Conservation (phyloP, 129 eudicot genomes). For the Artemisia annua region DNA sequence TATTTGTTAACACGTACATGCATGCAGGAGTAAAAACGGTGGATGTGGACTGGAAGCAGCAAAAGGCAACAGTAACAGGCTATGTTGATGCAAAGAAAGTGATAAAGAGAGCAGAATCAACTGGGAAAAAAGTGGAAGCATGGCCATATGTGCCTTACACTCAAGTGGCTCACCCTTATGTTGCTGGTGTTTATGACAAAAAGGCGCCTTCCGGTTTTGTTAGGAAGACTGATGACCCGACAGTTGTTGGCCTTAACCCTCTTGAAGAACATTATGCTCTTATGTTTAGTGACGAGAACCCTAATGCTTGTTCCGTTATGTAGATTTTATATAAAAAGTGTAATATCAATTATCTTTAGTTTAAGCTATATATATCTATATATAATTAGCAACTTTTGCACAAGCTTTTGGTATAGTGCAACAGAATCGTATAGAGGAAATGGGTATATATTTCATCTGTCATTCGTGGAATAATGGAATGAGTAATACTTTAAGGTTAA, state of each 20-base stretch:
- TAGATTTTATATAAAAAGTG: slow-evolving; percentile 9
- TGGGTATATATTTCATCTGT: too few relatives aligned
- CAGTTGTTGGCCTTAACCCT: slow-evolving; percentile 48
- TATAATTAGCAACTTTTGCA: too few relatives aligned
- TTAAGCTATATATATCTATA: too few relatives aligned
- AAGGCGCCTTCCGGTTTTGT: slow-evolving; percentile 72
- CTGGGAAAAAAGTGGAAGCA: slow-evolving; percentile 53
- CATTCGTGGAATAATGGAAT: too few relatives aligned
- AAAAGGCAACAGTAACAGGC: slow-evolving; percentile 71
- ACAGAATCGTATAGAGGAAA: too few relatives aligned
- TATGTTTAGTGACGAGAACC: slow-evolving; percentile 74
- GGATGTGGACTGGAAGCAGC: slow-evolving; percentile 63
- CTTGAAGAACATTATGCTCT: slow-evolving; percentile 62
- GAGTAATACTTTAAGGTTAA: too few relatives aligned
- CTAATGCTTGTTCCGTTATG: slow-evolving; percentile 61
- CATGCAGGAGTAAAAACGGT: slow-evolving; percentile 59
- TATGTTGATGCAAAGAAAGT: slow-evolving; percentile 68
- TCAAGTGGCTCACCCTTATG: slow-evolving; percentile 69
- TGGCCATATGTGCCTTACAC: slow-evolving; percentile 75
- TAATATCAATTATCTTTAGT: too few relatives aligned
- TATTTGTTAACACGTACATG: too few relatives aligned
- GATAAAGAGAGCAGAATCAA: slow-evolving; percentile 44
- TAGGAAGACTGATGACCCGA: slow-evolving; percentile 46
- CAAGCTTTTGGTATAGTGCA: too few relatives aligned
- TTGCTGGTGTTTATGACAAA: slow-evolving; percentile 61